Conservation (phyloP, 2,329 filamentous ascomycete genomes). For the Claviceps capensis region DNA sequence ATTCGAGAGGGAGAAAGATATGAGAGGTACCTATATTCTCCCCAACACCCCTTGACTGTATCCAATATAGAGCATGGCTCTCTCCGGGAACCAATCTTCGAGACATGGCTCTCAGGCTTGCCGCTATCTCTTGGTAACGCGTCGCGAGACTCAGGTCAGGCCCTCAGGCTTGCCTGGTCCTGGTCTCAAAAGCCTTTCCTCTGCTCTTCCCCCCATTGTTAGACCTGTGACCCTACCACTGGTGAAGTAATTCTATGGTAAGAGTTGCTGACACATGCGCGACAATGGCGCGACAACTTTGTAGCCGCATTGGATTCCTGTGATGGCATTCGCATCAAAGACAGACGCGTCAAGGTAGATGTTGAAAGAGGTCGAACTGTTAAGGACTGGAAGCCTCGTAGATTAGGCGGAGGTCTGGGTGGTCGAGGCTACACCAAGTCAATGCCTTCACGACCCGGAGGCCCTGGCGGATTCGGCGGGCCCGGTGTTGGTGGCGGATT, state of each 20-base stretch:
- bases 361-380: slow-evolving; percentile 93
- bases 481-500: slow-evolving; percentile 32
- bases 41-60: slow-evolving; percentile 11
- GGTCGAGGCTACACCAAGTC: slow-evolving; percentile 87
- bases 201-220: slow-evolving; percentile 3
- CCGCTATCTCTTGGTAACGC: slow-evolving; percentile 22
- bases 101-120: slow-evolving; percentile 31
- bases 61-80: slow-evolving; percentile 2
- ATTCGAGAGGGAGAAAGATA: slow-evolving; percentile 93
- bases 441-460: slow-evolving; percentile 55
- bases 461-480: slow-evolving; percentile 45
- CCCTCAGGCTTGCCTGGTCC: slow-evolving; percentile 43
- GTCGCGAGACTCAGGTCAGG: slow-evolving; percentile 33
- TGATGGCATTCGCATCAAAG: slow-evolving; percentile 86
- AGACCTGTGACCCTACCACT: slow-evolving; percentile 1
- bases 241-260: slow-evolving; percentile 28
- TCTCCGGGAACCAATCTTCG: slow-evolving; percentile 12
- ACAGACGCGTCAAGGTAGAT: slow-evolving; percentile 83
- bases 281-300: slow-evolving; percentile 40
- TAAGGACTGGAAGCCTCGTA: slow-evolving; percentile 81
- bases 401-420: slow-evolving; percentile 83
- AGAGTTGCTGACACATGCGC: slow-evolving; percentile 54
- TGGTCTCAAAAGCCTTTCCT: slow-evolving; percentile 18
- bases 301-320: slow-evolving; percentile 77
- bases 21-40: slow-evolving; percentile 71